Conservation (phyloP, 768 basidiomycete species). For the Lentinula lateritia region DNA sequence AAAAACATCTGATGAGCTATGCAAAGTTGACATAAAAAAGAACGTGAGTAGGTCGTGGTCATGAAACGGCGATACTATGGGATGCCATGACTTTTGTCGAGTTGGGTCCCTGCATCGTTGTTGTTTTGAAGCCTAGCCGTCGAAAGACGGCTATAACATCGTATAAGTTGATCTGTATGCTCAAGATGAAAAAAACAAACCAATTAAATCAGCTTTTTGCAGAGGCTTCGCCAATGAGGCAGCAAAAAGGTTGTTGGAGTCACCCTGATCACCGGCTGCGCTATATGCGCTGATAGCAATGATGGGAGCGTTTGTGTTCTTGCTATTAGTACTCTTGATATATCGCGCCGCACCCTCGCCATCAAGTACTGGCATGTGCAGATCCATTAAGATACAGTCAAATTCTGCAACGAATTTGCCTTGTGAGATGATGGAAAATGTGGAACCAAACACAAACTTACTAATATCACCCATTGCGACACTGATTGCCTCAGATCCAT, state of each 20-base stretch:
- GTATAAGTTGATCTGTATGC: background rate
- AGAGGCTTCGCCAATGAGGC: constrained; percentile 86
- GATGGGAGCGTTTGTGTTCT: constrained; percentile 89
- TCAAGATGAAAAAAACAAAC: constrained; percentile 24
- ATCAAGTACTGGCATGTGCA: constrained; percentile 95
- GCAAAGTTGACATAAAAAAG: constrained; percentile 6
- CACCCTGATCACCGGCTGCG: constrained; percentile 51
- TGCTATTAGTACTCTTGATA: constrained; percentile 95
- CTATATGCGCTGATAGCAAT: constrained; percentile 89
- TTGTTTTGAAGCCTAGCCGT: constrained; percentile 87
- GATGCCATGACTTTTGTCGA: constrained; percentile 48
- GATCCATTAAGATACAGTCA: constrained; percentile 92
- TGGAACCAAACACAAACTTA: constrained; percentile 36
- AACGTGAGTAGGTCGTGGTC: constrained; percentile 15
- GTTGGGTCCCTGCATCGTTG: constrained; percentile 55
- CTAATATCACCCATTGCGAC: constrained; percentile 98
- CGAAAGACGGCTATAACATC: constrained; percentile 53
- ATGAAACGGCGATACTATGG: constrained; percentile 26
- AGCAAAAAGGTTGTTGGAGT: constrained; percentile 65
- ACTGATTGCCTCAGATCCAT: constrained; percentile 95
- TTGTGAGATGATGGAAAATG: constrained; percentile 16
- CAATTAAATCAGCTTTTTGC: constrained; percentile 79
- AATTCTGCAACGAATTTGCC: constrained; percentile 53
- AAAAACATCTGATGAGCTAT: constrained; percentile 8
- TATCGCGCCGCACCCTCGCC: constrained; percentile 96